Conservation (phyloP, 768 basidiomycete species). For the Rossbeevera mucosa region DNA sequence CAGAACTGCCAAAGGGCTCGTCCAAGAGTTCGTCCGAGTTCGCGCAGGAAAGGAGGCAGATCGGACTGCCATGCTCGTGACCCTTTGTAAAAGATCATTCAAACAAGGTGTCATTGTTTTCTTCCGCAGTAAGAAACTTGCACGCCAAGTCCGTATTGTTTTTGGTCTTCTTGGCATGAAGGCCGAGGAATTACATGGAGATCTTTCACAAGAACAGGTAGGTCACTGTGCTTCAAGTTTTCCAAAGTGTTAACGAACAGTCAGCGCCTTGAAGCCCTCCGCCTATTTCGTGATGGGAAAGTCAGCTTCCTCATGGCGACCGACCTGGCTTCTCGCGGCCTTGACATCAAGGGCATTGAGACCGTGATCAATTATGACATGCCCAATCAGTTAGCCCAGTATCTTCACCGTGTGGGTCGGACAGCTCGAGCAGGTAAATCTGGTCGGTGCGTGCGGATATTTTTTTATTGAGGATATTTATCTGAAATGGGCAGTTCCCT, state of each 20-base stretch:
- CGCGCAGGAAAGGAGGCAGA: slow-evolving; percentile 74
- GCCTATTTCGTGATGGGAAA: slow-evolving; percentile 78
- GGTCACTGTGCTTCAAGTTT: slow-evolving; percentile 11
- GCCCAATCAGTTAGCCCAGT: slow-evolving; percentile 89
- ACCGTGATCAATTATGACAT: slow-evolving; percentile 99
- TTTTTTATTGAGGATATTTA: background rate
- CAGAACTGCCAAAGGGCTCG: slow-evolving; percentile 75
- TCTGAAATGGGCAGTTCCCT: slow-evolving; percentile 59
- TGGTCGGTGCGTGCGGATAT: slow-evolving; percentile 63
- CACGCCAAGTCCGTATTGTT: slow-evolving; percentile 93
- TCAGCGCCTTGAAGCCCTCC: slow-evolving; percentile 82
- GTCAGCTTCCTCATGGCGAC: slow-evolving; percentile 96
- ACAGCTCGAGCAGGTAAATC: slow-evolving; percentile 93
- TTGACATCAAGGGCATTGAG: slow-evolving; percentile 97
- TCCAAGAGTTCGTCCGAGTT: slow-evolving; percentile 95
- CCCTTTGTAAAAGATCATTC: slow-evolving; percentile 88
- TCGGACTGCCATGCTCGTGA: slow-evolving; percentile 68
- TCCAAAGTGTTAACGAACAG: slow-evolving; percentile 5
- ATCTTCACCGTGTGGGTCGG: slow-evolving; percentile 94
- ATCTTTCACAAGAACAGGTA: slow-evolving; percentile 94
- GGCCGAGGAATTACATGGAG: slow-evolving; percentile 90
- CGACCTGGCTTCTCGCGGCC: slow-evolving; percentile 89
- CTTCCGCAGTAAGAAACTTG: slow-evolving; percentile 92
- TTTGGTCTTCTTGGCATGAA: slow-evolving; percentile 87
- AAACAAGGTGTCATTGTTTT: slow-evolving; percentile 84